These are phyloP conservation scores for Actinomucor elegans DNA, from an alignment of 371 early-diverging fungal species.

Conservation along the genomic window DNA sequence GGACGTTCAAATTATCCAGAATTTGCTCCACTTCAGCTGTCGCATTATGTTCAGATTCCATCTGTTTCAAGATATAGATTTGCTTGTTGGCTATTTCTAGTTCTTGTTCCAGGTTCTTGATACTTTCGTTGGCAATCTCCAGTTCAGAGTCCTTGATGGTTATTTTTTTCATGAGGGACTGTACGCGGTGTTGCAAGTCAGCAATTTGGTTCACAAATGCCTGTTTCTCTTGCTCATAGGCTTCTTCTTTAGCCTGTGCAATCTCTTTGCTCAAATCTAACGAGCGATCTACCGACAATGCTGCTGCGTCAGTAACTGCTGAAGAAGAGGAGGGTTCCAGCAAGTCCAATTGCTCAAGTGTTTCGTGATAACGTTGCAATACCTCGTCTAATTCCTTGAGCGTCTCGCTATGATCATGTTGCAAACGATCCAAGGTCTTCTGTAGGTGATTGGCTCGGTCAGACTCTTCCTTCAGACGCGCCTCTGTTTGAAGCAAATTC, in stretches of 20 bases:
- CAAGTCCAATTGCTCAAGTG: conserved; percentile 17
- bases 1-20: neutral
- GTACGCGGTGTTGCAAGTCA: conserved; percentile 7
- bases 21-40: neutral
- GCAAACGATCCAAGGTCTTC: conserved; percentile 11
- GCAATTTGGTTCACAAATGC: conserved; percentile 15
- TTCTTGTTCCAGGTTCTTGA: conserved; percentile 9
- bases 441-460: conserved; percentile 15
- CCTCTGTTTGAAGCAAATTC: conserved; percentile 13
- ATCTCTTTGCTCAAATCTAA: conserved; percentile 37
- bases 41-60: neutral
- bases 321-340: conserved; percentile 13
- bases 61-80: neutral
- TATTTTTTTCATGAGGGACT: neutral
- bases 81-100: neutral
- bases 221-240: conserved; percentile 9
- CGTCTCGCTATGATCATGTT: conserved; percentile 19
- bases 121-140: neutral
- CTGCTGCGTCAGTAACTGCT: neutral
- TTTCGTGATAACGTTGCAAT: conserved; percentile 21
- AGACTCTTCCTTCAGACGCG: conserved; percentile 10
- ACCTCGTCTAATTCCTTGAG: conserved; percentile 27
- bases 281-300: neutral
- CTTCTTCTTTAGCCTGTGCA: conserved; percentile 36
- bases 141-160: conserved; percentile 7